Base-by-base conservation (phyloP, 2,329 filamentous ascomycete species). In the Penicillium crustosum region DNA sequence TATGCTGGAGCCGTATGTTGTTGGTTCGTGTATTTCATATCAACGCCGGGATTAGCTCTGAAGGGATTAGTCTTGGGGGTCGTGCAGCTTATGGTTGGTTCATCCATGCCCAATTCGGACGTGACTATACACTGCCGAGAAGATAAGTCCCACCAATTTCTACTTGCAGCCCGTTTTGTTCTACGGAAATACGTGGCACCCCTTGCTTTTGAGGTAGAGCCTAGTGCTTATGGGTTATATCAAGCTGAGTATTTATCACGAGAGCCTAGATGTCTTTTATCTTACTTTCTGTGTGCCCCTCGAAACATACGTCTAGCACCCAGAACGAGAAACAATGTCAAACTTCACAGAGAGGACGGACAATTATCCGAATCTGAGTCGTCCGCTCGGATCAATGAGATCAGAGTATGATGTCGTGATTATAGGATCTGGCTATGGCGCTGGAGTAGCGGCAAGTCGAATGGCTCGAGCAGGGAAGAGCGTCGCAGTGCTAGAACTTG, bases 371-470 rank as follows among this genome's bases (percentile, higher is more conserved):
- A 57, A 6, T 2, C 39, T 60, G 3, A 60, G 55, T 48, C 55
- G 36, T 47, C 47, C 55, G 1, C 49, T 60, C n/a, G 25, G 53
- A 6, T 51, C 23, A 15, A 60, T 60, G 39, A 54, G 41, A n/a
- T 12, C 36, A 29, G 58, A 54, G 12, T 89, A 90, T 63, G 87
- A 89, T 72, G 83, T 83, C 39, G 81, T 90, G 12, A 84, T 89
- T 31, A 83, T 89, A 57, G 87, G 87, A 1, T 88, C 86, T 10
- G 87, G 87, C 1, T 90, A 89, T 69, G 87, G 87, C 25, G 86
- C 85, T 39, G 83, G 82, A 25, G 83, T 89, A 21, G 86, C 87
- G 3, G 87, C 86, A 0, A 84, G 84, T 23, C 80, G 86, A 12
- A 85, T 89, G 81, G 82, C 86, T 3, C 80, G 87, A 53, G 82